Conservation (phyloP, 768 basidiomycete species). For the Roridomyces roridus region DNA sequence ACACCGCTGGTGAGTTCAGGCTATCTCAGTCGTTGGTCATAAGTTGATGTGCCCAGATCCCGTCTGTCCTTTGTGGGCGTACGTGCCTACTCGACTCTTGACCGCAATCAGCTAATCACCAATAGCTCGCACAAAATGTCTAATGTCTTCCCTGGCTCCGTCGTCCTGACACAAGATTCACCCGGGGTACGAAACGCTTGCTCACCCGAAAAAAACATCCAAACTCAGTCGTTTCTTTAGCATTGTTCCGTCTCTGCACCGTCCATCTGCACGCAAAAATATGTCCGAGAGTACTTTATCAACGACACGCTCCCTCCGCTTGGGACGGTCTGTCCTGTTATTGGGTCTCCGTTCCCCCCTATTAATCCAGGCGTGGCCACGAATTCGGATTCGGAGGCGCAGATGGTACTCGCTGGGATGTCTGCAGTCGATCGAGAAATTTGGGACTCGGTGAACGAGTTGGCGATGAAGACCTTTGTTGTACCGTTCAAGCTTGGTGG, state of each 20-base stretch:
- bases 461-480: not conserved
- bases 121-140: constrained; percentile 27
- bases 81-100: not conserved
- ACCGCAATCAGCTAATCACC: not conserved
- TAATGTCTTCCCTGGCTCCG: constrained; percentile 23
- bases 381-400: too few relatives aligned
- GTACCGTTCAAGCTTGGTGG: too few relatives aligned
- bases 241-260: constrained; percentile 25
- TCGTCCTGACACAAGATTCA: constrained; percentile 28
- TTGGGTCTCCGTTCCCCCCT: too few relatives aligned
- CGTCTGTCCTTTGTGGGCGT: constrained; percentile 24
- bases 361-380: too few relatives aligned
- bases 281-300: not conserved
- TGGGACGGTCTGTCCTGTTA: constrained; percentile 1
- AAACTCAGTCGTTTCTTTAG: too few relatives aligned
- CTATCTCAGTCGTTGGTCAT: too few relatives aligned
- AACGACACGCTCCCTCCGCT: constrained; percentile 1
- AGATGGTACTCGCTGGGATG: not conserved
- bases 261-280: constrained; percentile 7
- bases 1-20: constrained; percentile 25
- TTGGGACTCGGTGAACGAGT: too few relatives aligned
- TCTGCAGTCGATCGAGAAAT: not conserved
- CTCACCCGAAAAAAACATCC: too few relatives aligned
- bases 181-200: too few relatives aligned
- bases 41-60: constrained; percentile 25